Conservation (phyloP, 106 monocot genomes). For the Platanthera zijinensis region DNA sequence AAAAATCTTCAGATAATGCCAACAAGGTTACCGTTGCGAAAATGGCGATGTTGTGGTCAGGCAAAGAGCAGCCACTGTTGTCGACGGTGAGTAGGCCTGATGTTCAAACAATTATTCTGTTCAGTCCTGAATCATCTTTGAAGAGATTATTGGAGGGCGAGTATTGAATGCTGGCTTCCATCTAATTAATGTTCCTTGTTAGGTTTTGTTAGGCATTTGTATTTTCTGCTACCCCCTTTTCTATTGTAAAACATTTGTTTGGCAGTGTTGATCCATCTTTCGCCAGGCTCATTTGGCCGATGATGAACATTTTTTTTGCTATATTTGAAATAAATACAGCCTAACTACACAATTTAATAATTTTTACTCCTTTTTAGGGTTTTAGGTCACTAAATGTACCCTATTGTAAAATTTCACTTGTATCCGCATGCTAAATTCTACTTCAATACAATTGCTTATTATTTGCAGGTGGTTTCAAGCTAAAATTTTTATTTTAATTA, state of each 20-base stretch:
- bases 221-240: no score
- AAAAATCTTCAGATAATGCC: constrained; percentile 13
- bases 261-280: not conserved
- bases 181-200: not conserved
- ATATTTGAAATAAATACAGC: not conserved
- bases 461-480: no score
- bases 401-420: no score
- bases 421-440: no score
- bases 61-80: constrained; percentile 13
- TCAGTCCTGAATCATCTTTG: not conserved
- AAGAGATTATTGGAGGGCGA: not conserved
- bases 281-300: no score
- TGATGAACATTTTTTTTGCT: not conserved
- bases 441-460: no score
- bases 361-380: no score
- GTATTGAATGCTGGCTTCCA: not conserved
- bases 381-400: no score
- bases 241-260: not conserved
- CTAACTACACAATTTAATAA: no score
- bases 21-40: constrained; percentile 25
- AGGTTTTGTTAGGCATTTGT: no score
- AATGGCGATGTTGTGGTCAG: constrained; percentile 12
- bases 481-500: no score
- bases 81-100: constrained; percentile 5
- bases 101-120: constrained; percentile 9